Evolutionary conservation across 2,329 filamentous ascomycete species (phyloP).

Genomic region (Talaromyces sp.): DNA sequence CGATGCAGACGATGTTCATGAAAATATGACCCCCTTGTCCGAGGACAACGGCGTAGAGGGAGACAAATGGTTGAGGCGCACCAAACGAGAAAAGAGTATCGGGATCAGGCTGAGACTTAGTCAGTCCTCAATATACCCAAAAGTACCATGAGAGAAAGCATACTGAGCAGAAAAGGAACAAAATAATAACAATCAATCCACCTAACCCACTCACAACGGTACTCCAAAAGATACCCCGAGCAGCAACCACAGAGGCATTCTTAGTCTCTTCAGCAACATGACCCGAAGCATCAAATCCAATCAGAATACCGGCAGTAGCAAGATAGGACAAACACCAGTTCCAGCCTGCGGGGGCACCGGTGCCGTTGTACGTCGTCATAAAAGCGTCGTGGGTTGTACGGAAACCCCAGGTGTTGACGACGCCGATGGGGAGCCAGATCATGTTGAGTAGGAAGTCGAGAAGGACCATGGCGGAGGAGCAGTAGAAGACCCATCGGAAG

Average conservation of each 20-base stretch:
- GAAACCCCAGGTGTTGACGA: slow-evolving; percentile 57
- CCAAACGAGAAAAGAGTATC: slow-evolving; percentile 55
- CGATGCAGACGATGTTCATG: slow-evolving; percentile 60
- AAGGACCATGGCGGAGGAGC: slow-evolving; percentile 53
- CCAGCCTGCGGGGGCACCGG: slow-evolving; percentile 57
- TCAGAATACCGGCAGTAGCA: slow-evolving; percentile 60
- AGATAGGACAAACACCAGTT: slow-evolving; percentile 64
- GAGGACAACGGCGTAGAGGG: slow-evolving; percentile 57
- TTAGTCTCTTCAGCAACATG: slow-evolving; percentile 63
- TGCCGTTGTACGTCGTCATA: slow-evolving; percentile 60
- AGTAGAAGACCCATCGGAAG: slow-evolving; percentile 53
- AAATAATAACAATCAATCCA: slow-evolving; percentile 56
- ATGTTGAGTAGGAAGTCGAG: slow-evolving; percentile 61
- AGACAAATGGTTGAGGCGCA: slow-evolving; percentile 59
- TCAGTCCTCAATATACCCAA: slow-evolving; percentile 20
- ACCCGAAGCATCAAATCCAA: slow-evolving; percentile 62
- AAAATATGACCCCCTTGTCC: slow-evolving; percentile 59
- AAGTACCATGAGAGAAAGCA: no score
- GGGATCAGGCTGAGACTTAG: slow-evolving; percentile 48
- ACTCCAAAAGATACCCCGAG: slow-evolving; percentile 61
- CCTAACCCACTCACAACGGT: slow-evolving; percentile 58
- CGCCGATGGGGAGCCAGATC: slow-evolving; percentile 61
- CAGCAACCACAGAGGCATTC: slow-evolving; percentile 57
- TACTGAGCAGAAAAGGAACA: slow-evolving; percentile 60
- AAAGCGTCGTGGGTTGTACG: slow-evolving; percentile 60